Evolutionary conservation across 208 protist genomes (phyloP).

Genomic region (Leishmania braziliensis): DNA sequence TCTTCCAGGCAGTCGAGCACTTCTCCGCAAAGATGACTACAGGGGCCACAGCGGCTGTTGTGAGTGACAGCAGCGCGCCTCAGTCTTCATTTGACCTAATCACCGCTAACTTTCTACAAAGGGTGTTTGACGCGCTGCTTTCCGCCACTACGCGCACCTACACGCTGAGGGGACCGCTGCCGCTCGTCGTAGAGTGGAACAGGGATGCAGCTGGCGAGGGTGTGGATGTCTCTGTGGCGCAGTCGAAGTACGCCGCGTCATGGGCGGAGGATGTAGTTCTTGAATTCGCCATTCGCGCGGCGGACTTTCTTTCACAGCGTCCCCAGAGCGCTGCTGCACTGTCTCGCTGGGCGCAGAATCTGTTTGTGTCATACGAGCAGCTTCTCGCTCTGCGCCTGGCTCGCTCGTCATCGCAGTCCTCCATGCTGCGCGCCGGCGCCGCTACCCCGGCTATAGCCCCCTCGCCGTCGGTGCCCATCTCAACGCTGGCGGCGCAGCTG

Average conservation of each 20-base stretch:
- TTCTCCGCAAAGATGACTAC: not conserved
- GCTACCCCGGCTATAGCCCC: not conserved
- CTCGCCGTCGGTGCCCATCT: not conserved
- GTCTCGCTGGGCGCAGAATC: slow-evolving; percentile 6
- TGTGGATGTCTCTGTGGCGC: slow-evolving; percentile 1
- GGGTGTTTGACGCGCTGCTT: not conserved
- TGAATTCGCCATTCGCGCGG: slow-evolving; percentile 1
- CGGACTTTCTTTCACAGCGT: not conserved
- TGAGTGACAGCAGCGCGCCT: not conserved
- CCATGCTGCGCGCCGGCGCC: not conserved
- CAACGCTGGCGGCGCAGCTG: slow-evolving; percentile 2
- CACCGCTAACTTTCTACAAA: not conserved
- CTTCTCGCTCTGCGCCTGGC: slow-evolving; percentile 12
- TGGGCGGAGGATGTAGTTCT: slow-evolving; percentile 17
- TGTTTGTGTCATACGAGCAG: slow-evolving; percentile 14
- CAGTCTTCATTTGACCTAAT: not conserved
- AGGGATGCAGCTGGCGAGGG: not conserved
- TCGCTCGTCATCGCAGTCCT: not conserved
- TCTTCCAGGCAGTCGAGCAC: slow-evolving; percentile 10
- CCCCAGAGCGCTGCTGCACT: not conserved
- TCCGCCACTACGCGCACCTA: slow-evolving; percentile 7
- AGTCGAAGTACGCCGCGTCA: not conserved
- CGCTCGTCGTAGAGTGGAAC: slow-evolving; percentile 5
- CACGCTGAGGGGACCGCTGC: slow-evolving; percentile 8
- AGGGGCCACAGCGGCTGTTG: not conserved